Evolutionary conservation across 257 asterid genomes (phyloP), one percentile per base, ranked within the genome.

Genomic region (Ophiorrhiza pumila): DNA sequence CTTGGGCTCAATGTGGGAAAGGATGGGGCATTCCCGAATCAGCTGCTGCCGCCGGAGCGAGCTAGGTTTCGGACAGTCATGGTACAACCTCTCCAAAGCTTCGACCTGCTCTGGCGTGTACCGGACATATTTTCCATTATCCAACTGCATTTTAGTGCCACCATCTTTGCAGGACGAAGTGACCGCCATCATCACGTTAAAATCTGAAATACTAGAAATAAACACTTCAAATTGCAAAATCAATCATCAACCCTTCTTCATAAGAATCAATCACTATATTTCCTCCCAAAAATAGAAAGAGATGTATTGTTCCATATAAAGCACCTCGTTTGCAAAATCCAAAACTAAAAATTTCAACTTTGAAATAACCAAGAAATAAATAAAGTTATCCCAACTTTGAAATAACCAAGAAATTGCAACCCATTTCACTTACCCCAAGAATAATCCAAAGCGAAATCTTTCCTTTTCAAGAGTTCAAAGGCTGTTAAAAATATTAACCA

Each of bases 41-140:
- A 95, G 89, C 83, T 95, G 99, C 67, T 95, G 97, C 8, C 98
- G 86, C 25, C 97, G 86, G 50, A 92, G 87, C n/a, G 99, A 90
- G 77, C 97, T 95, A 2, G 99, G 99, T 66, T 95, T 95, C 0
- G 99, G 99, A 52, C 99, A 92, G 37, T 95, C 98, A 42, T 91
- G 97, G 78, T 95, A 95, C 79, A 92, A 68, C 81, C 99, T 85
- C 74, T 92, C 99, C 60, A 95, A 78, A 80, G 98, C 99, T 67
- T 92, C 99, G 63, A 95, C 97, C 85, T 95, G 97, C 84, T 95
- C 98, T 1, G 99, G 99, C 23, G 99, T 95, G 87, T 95, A 95
- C 85, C 99, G 77, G 27, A 95, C 99, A 75, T 95, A 95, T 79
- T 95, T 95, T 31, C 99, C 98, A 47, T 88, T 90, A 41, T 95